Evolutionary conservation across 2,329 filamentous ascomycete species (phyloP), one percentile per base, ranked within the genome.

Genomic region (Aspergillus fumigatus): DNA sequence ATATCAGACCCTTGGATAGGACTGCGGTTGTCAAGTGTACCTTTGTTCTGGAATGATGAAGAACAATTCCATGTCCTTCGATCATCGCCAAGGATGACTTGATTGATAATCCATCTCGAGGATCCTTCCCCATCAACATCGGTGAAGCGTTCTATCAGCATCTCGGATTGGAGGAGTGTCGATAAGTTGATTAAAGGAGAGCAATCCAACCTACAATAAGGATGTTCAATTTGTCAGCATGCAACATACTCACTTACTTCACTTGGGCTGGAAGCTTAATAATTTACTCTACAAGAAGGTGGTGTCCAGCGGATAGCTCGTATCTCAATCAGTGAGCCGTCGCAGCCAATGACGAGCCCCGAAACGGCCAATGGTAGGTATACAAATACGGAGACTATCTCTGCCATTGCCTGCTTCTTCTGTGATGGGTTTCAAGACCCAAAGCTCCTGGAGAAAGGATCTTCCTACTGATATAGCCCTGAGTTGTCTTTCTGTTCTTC

Each of bases 401-500:
- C 29, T 32, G 29, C 29, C 29, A 3, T 32, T 32, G 29, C 5
- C 29, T 32, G 29, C 11, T 17, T 35, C 5, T 35, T 35, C 5
- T 35, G 14, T 35, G 32, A 35, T 35, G 32, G 14, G 14, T 17
- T 7, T 14, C 32, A 35, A 35, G 32, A 35, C 32, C 14, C 14
- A 35, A 35, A 35, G 11, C 14, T 35, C 32, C 11, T 35, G 3
- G 32, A 35, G 32, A 17, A 35, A 35, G 14, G 32, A 35, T 35
- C 11, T 35, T 17, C 3, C 32, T 32, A 35, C 32, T 35, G 32
- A 17, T 35, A 2, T 7, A 65, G 62, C 8, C 60, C 61, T 4
- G 64, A 50, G 14, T 64, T 50, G 45, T 67, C 60, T 1, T 60
- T 59, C 1, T 67, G 55, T 3, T 59, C 61, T 38, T 60, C 63